phyloP scores from a whole-genome alignment of 225 moss, liverwort and hornwort genomes.

The Sphagnum contortum region DNA sequence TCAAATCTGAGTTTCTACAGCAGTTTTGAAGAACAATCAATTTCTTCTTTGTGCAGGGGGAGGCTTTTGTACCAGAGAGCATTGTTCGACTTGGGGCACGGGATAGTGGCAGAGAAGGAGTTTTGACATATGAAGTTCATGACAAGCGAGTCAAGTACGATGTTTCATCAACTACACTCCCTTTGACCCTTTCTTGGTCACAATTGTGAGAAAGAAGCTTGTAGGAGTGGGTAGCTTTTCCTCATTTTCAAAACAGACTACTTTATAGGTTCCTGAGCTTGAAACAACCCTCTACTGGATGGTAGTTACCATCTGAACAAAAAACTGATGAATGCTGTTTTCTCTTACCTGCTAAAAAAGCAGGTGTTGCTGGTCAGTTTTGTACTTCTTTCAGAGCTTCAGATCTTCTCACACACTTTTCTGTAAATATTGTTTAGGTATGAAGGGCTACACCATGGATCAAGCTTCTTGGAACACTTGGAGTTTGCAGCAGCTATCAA shows the following conservation, averaged over 20 bases:
- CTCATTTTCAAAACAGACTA: no score
- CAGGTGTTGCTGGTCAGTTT: neutral
- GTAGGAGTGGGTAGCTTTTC: no score
- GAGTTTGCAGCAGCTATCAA: slow-evolving; percentile 47
- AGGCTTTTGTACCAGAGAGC: slow-evolving; percentile 75
- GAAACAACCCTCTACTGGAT: neutral
- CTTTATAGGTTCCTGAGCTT: no score
- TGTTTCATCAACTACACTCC: neutral
- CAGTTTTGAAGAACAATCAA: no score
- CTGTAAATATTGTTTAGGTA: slow-evolving; percentile 27
- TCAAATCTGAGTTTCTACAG: no score
- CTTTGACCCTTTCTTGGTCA: neutral
- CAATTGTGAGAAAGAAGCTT: no score
- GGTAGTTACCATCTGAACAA: neutral
- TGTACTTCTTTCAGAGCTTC: neutral
- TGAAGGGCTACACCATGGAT: slow-evolving; percentile 77
- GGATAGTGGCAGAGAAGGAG: slow-evolving; percentile 36
- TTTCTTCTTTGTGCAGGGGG: slow-evolving; percentile 28
- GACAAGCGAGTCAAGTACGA: slow-evolving; percentile 63
- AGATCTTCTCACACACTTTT: neutral
- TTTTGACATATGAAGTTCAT: slow-evolving; percentile 38
- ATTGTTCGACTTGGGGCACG: slow-evolving; percentile 56
- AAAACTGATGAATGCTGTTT: neutral
- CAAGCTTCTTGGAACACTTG: slow-evolving; percentile 78
- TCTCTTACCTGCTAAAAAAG: neutral